These are phyloP conservation scores for Phytophthora citrophthora DNA, from an alignment of 352 stramenopile genomes.

Conservation along the genomic window DNA sequence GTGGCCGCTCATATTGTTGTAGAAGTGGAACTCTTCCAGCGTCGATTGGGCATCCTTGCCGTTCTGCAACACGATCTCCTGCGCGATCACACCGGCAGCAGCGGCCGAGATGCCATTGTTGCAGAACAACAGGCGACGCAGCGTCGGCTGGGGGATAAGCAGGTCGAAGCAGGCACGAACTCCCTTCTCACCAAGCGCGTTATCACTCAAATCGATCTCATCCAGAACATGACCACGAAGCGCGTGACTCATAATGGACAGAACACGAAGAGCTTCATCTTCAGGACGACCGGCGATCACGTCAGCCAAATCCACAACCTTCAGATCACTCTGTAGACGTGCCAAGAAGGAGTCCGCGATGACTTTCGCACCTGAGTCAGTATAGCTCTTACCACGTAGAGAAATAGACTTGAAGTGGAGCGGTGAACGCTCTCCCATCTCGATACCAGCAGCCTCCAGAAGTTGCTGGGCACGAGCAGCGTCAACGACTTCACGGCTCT, in stretches of 20 bases:
- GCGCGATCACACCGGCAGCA: constrained; percentile 86
- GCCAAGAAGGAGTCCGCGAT: constrained; percentile 70
- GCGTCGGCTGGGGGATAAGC: constrained; percentile 74
- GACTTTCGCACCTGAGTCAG: constrained; percentile 71
- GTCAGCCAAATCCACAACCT: constrained; percentile 86
- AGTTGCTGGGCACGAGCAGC: too few species aligned
- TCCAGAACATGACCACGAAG: constrained; percentile 63
- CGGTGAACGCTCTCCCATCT: too few species aligned
- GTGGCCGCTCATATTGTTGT: constrained; percentile 98
- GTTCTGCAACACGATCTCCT: constrained; percentile 88
- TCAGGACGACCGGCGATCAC: constrained; percentile 87
- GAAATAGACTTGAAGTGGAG: constrained; percentile 75
- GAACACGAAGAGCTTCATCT: constrained; percentile 84
- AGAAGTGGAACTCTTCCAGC: constrained; percentile 95
- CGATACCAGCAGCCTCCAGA: too few species aligned
- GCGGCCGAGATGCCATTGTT: constrained; percentile 95
- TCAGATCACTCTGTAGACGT: constrained; percentile 53
- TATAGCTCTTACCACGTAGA: constrained; percentile 91
- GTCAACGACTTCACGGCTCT: too few species aligned
- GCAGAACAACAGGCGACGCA: constrained; percentile 92
- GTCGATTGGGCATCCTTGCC: constrained; percentile 70
- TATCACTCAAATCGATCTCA: constrained; percentile 93
- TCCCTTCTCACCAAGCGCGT: constrained; percentile 95
- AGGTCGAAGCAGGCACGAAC: constrained; percentile 91
- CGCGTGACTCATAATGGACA: constrained; percentile 81